phyloP scores from a whole-genome alignment of 805 yeast species.

The Lipomyces yamadae region DNA sequence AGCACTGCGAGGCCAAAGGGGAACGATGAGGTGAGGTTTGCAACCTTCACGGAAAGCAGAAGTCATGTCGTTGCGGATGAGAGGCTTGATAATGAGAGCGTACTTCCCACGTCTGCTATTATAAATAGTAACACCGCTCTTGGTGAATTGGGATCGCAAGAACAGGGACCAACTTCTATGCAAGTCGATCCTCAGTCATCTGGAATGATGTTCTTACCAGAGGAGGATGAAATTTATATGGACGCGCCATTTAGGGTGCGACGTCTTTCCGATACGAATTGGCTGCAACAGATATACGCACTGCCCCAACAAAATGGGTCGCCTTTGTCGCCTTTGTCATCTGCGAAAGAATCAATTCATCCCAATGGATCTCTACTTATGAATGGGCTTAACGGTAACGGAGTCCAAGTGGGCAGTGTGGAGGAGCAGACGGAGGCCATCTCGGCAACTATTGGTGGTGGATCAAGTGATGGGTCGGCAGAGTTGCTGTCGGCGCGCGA shows the following conservation, averaged over 20 bases:
- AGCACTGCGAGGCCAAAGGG: constrained; percentile 12
- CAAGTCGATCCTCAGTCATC: constrained; percentile 7
- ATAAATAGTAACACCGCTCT: not conserved
- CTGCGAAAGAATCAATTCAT: not conserved
- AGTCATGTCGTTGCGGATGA: constrained; percentile 7
- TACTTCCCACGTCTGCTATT: not conserved
- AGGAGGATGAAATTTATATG: constrained; percentile 34
- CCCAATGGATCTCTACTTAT: not conserved
- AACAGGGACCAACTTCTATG: not conserved
- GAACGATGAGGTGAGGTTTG: constrained; percentile 16
- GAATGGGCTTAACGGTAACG: not conserved
- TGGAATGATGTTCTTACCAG: constrained; percentile 28
- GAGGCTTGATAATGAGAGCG: constrained; percentile 2
- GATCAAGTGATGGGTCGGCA: not conserved
- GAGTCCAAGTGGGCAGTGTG: constrained; percentile 1
- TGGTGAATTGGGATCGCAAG: not conserved
- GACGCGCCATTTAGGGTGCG: constrained; percentile 32
- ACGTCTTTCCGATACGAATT: constrained; percentile 23
- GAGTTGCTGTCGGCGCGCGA: constrained; percentile 15
- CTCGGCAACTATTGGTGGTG: not conserved
- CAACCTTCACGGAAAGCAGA: constrained; percentile 7
- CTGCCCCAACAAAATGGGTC: not conserved
- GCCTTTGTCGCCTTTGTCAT: not conserved
- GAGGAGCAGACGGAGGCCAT: not conserved
- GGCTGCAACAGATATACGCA: constrained; percentile 24